A percentile compares a stretch with the other conserved stretches of the same genome.
These are phyloP conservation scores for Rhizopus microsporus DNA, from an alignment of 371 early-diverging fungal genomes.

Conservation along the genomic window DNA sequence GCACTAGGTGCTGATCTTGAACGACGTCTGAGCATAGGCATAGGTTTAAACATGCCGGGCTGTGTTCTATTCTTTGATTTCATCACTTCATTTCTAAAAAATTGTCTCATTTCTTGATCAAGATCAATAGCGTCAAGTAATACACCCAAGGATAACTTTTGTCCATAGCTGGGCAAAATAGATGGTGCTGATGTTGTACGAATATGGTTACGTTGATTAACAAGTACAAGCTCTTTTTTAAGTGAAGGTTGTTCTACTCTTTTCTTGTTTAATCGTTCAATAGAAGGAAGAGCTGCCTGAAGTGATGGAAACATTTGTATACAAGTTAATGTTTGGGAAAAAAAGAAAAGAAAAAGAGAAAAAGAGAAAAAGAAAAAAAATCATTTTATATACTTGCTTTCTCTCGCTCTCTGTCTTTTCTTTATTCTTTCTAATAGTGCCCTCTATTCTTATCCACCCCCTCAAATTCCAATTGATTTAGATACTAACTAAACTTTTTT, in stretches of 20 bases:
- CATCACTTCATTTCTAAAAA: slow-evolving; percentile 38
- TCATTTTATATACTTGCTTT: not conserved
- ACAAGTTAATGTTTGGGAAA: not conserved
- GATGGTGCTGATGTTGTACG: slow-evolving; percentile 43
- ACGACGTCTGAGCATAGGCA: slow-evolving; percentile 29
- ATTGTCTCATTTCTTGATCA: slow-evolving; percentile 47
- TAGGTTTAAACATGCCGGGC: slow-evolving; percentile 5
- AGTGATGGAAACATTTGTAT: slow-evolving; percentile 26
- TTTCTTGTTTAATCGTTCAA: slow-evolving; percentile 19
- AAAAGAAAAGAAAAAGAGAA: slow-evolving; percentile 14
- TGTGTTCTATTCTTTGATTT: slow-evolving; percentile 23
- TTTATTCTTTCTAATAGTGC: slow-evolving; percentile 3
- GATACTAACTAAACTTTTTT: slow-evolving; percentile 30
- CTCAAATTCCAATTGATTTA: slow-evolving; percentile 46
- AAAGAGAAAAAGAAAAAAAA: slow-evolving; percentile 10
- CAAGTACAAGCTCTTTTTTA: slow-evolving; percentile 5
- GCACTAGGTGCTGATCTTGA: slow-evolving; percentile 49
- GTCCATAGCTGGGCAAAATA: slow-evolving; percentile 33
- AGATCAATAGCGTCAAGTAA: slow-evolving; percentile 50
- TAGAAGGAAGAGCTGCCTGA: slow-evolving; percentile 26
- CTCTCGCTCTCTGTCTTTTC: not conserved
- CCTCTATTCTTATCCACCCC: slow-evolving; percentile 15
- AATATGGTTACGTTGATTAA: slow-evolving; percentile 23
- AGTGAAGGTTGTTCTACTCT: not conserved
- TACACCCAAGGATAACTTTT: slow-evolving; percentile 36